Base-by-base conservation (phyloP, 2,329 filamentous ascomycete species). In the Talaromyces sp. region DNA sequence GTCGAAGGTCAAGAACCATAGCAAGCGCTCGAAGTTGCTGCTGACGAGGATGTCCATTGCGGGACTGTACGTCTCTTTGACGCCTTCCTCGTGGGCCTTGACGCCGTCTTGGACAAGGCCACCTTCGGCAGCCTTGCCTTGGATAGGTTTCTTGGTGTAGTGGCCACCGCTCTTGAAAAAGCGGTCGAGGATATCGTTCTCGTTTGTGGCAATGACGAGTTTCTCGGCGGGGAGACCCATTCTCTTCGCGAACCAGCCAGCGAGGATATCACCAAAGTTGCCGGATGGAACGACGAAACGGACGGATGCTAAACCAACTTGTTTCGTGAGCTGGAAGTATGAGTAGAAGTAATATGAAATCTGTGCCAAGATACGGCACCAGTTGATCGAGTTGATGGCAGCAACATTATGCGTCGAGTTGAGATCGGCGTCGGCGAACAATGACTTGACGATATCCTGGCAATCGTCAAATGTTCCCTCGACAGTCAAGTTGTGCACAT, bases 31-130 rank as follows among this genome's bases (percentile, higher is more conserved):
- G 76, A 99, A 98, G 82, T 99, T 99, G 77, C 91, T 95, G 27
- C 91, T 94, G 13, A 98, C 93, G 3, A 98, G 84, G 70, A 98
- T 98, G 77, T 99, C 95, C 95, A 99, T 98, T 54, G 95, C 95
- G 0, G 95, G 95, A 71, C 90, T 93, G 61, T 96, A 85, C 0
- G 95, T 99, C 81, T 96, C 93, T 80, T 92, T 93, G 64, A 59
- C 92, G 43, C 91, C 92, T 45, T 59, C 56, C 7, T 43, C 56
- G n/a, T 59, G 56, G 25, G 56, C 56, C 19, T 59, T 59, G 8
- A 45, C 56, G 36, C 56, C 56, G 36, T 59, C 56, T 29, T 59
- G 56, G n/a, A 29, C 36, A 27, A 59, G 56, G 5, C 56, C 56
- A 2, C 56, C 56, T 53, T 88, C 86, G 53, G 81, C 79, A 67